Evolutionary conservation across 192 early-diverging fungal genomes (phyloP), one percentile per base, ranked within the genome.

Genomic region (Chytriomyces confervae): DNA sequence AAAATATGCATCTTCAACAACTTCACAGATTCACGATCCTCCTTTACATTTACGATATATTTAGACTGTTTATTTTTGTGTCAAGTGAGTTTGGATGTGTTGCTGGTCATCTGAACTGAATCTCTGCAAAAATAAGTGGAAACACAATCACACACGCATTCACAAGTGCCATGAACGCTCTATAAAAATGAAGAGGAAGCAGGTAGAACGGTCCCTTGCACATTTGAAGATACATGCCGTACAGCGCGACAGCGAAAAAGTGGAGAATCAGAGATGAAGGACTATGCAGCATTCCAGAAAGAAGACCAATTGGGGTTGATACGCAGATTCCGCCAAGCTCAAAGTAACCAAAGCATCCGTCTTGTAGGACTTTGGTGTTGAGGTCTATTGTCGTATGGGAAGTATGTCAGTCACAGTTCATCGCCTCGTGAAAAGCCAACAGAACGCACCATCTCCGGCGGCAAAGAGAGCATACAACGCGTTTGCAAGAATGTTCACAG

Each of bases 391-490:
- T 66, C 18, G 10, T 69, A 24, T 0, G 16, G 23, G 20, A 46
- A 29, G n/a, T 7, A 24, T 50, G 11, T 10, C 61, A n/a, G 62
- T 23, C 18, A 13, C 20, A 18, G n/a, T n/a, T n/a, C n/a, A n/a
- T n/a, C n/a, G n/a, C n/a, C n/a, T n/a, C n/a, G n/a, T n/a, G n/a
- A n/a, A n/a, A n/a, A n/a, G n/a, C n/a, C n/a, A n/a, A n/a, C n/a
- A n/a, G n/a, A n/a, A n/a, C n/a, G n/a, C n/a, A n/a, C n/a, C n/a
- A n/a, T 87, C 87, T 24, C 90, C 91, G 2, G 93, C 96, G 0
- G 95, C 90, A 86, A 99, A 97, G 48, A 99, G 82, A 24, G 89
- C 67, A 66, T 99, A 95, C 44, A 99, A 81, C n/a, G 96, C 96
- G 69, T 94, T 91, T 18, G 96, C 95, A 2, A 99, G 84, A 36